These are phyloP conservation scores for Penicillium sp. DNA, from an alignment of 2,329 filamentous ascomycete genomes.

Conservation along the genomic window DNA sequence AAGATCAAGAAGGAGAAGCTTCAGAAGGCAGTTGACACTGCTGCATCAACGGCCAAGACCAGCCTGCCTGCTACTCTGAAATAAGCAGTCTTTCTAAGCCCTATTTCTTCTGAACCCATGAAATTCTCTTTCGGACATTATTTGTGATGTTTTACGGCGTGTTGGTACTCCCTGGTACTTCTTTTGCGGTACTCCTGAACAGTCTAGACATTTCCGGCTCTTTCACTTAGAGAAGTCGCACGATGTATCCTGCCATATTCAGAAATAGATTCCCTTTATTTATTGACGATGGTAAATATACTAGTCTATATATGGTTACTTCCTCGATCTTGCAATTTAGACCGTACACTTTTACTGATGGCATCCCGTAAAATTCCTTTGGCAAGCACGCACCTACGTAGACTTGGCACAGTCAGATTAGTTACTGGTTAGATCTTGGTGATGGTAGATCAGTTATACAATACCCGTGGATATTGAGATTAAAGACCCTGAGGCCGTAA, in stretches of 20 bases:
- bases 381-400: no score
- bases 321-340: no score
- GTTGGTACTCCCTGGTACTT: constrained; percentile 8
- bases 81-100: constrained; percentile 29
- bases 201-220: constrained; percentile 12
- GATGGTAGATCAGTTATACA: no score
- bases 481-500: no score
- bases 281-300: background rate
- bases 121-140: constrained; percentile 3
- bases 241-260: constrained; percentile 1
- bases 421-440: no score
- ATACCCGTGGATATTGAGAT: no score
- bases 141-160: constrained; percentile 16
- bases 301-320: no score
- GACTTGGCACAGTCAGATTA: no score
- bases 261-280: background rate
- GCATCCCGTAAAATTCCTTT: no score
- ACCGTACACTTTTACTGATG: no score
- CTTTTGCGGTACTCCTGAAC: constrained; percentile 8
- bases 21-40: constrained; percentile 62
- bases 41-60: constrained; percentile 61
- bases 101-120: constrained; percentile 9
- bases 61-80: constrained; percentile 49
- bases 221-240: background rate
- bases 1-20: constrained; percentile 69